Percentiles rank a stretch among this genome's conserved stretches.
Conservation (phyloP, 805 yeast species). For the Hanseniaspora valbyensis region DNA sequence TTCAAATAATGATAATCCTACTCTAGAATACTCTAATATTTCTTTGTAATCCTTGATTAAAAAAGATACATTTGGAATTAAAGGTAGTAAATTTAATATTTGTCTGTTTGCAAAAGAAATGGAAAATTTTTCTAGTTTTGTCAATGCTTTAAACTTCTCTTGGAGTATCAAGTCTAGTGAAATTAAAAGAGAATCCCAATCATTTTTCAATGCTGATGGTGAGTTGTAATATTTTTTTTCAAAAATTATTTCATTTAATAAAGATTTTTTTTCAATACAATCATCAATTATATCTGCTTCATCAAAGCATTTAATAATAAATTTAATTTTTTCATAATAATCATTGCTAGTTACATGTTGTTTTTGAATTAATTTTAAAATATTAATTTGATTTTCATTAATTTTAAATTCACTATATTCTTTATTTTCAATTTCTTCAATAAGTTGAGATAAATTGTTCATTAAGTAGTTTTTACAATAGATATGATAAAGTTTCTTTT, state of each 20-base stretch:
- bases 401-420: not conserved
- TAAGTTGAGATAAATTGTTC: not conserved
- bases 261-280: not conserved
- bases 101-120: not conserved
- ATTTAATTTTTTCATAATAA: not conserved
- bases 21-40: not conserved
- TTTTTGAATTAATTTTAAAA: not conserved
- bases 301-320: not conserved
- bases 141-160: not conserved
- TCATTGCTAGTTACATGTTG: not conserved
- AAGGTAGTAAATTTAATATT: not conserved
- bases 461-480: conserved; percentile 1
- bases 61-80: not conserved
- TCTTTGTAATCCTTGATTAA: not conserved
- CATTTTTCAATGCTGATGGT: not conserved
- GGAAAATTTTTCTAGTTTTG: not conserved
- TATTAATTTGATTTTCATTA: not conserved
- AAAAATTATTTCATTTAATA: not conserved
- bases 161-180: not conserved
- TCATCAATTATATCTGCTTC: not conserved
- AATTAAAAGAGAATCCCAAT: not conserved
- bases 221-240: not conserved
- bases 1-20: not conserved
- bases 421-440: not conserved
- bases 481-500: not conserved